Percentiles rank a stretch among this genome's conserved stretches.
phyloP scores from a whole-genome alignment of 768 basidiomycete species.

The Strobilomyces confusus region DNA sequence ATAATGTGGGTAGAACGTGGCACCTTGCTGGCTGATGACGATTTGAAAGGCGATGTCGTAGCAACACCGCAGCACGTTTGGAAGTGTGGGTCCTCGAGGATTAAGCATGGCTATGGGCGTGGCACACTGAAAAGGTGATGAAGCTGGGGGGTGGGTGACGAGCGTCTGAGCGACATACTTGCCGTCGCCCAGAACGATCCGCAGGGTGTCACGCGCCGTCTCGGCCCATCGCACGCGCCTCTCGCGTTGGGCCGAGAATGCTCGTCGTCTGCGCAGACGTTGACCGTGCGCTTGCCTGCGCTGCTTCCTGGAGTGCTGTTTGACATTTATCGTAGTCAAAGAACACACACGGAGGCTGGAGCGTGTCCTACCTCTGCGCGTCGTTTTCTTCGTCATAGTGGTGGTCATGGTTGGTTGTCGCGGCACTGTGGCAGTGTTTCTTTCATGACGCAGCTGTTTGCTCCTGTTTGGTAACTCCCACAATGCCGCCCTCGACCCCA shows the following conservation, averaged over 20 bases:
- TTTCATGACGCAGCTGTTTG: too few relatives aligned
- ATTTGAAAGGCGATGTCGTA: constrained; percentile 38
- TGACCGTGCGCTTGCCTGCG: constrained; percentile 22
- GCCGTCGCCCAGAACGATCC: constrained; percentile 38
- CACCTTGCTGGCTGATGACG: constrained; percentile 33
- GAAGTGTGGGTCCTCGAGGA: neutral
- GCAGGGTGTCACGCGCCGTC: constrained; percentile 35
- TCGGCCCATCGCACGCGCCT: constrained; percentile 31
- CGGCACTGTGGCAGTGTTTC: too few relatives aligned
- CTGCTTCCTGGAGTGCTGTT: constrained; percentile 24
- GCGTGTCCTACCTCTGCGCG: constrained; percentile 26
- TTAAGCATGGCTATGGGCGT: constrained; percentile 1
- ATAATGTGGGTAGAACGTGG: constrained; percentile 39
- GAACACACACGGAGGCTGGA: constrained; percentile 19
- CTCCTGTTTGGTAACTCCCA: too few relatives aligned
- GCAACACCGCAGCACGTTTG: constrained; percentile 4
- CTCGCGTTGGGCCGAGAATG: constrained; percentile 22
- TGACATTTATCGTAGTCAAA: constrained; percentile 18
- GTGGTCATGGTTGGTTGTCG: constrained; percentile 1
- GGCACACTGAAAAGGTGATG: constrained; percentile 19
- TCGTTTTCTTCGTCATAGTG: constrained; percentile 20
- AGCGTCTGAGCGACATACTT: constrained; percentile 34
- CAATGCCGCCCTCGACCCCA: too few relatives aligned
- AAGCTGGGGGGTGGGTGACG: constrained; percentile 5
- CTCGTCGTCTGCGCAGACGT: constrained; percentile 16